These are phyloP conservation scores for Tripidium arundinaceum DNA, from an alignment of 202 grass and related monocot genomes.

Conservation along the genomic window DNA sequence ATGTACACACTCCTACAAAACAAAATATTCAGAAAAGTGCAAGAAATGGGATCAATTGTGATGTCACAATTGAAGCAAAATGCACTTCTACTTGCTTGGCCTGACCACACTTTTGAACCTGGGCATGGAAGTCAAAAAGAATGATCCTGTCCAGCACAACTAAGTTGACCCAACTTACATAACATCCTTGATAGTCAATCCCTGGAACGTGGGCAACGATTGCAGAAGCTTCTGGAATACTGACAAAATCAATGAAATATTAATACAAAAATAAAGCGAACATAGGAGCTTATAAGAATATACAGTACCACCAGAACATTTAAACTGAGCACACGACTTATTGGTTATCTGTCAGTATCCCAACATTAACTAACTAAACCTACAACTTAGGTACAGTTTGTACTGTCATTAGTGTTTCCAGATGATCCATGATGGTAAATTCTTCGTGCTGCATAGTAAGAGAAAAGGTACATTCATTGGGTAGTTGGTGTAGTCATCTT, in stretches of 20 bases:
- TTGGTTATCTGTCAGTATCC: constrained; percentile 1
- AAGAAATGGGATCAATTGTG: constrained; percentile 3
- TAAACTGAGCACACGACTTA: background rate
- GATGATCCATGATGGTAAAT: constrained; percentile 21
- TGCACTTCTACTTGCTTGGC: background rate
- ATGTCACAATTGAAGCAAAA: too few species aligned
- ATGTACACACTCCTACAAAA: background rate
- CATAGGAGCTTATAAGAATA: background rate
- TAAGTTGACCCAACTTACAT: constrained; percentile 15
- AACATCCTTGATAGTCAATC: background rate
- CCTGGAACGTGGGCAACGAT: background rate
- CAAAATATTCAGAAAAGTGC: constrained; percentile 7
- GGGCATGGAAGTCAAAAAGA: constrained; percentile 8
- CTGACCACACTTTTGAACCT: constrained; percentile 14
- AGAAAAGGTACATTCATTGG: constrained; percentile 7
- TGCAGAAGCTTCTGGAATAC: constrained; percentile 23
- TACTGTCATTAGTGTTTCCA: background rate
- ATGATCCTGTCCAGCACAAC: background rate
- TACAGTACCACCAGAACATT: background rate
- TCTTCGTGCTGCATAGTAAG: background rate
- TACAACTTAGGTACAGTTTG: too few species aligned
- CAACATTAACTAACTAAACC: background rate
- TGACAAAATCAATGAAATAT: background rate
- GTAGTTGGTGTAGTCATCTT: background rate
- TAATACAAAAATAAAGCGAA: background rate